Percentiles rank a stretch among this genome's conserved stretches.
phyloP scores from a whole-genome alignment of 306 rosid genomes.

The Medicago truncatula region DNA sequence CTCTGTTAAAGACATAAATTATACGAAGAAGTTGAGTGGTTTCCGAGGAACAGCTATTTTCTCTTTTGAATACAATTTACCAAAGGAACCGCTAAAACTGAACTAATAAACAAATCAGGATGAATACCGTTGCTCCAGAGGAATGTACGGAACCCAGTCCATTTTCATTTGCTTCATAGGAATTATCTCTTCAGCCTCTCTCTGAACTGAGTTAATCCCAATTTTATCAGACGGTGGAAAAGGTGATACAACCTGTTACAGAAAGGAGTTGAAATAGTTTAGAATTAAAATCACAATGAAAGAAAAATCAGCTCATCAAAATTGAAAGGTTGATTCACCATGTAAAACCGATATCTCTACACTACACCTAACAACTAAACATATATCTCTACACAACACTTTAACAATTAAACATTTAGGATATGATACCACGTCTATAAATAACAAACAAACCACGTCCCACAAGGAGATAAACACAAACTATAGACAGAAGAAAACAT shows the following conservation, averaged over 20 bases:
- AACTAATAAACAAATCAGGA: conserved; percentile 36
- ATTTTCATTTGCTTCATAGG: conserved; percentile 99
- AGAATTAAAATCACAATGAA: neutral
- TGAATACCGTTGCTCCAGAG: conserved; percentile 60
- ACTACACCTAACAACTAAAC: neutral
- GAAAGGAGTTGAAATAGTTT: conserved; percentile 15
- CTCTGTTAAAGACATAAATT: conserved; percentile 60
- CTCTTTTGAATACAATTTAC: neutral
- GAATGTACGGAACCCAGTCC: conserved; percentile 97
- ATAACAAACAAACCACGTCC: conserved; percentile 7
- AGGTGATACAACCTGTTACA: conserved; percentile 73
- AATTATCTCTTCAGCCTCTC: conserved; percentile 84
- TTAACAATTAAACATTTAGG: neutral
- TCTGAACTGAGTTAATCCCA: conserved; percentile 90
- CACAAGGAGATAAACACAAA: neutral
- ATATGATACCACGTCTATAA: neutral
- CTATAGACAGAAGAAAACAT: neutral
- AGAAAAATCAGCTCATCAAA: neutral
- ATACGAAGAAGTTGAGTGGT: conserved; percentile 29
- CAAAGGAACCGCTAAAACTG: conserved; percentile 23
- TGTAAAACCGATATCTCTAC: neutral
- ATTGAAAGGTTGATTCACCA: neutral
- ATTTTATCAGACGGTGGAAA: conserved; percentile 91
- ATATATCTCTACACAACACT: neutral
- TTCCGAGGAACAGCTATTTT: neutral